These are phyloP conservation scores for Fusarium sp. DNA, from an alignment of 2,329 filamentous ascomycete genomes.

Conservation along the genomic window DNA sequence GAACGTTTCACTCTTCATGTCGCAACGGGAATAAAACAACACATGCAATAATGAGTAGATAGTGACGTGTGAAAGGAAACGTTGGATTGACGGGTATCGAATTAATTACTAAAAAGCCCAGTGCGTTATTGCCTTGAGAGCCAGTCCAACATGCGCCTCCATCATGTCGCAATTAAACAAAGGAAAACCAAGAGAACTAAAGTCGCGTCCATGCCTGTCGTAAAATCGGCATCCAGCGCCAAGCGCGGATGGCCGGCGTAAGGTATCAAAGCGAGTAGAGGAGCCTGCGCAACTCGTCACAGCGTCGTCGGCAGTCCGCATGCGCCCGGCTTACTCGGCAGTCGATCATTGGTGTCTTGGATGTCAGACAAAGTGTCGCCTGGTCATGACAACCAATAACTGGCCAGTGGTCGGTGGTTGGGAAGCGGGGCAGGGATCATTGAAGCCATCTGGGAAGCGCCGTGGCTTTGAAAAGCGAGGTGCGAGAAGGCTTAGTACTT, in stretches of 20 bases:
- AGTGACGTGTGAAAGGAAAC: slow-evolving; percentile 27
- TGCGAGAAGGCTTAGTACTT: slow-evolving; percentile 74
- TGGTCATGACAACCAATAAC: slow-evolving; percentile 30
- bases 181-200: slow-evolving; percentile 31
- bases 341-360: slow-evolving; percentile 39
- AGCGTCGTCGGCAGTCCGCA: slow-evolving; percentile 12
- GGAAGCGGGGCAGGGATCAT: slow-evolving; percentile 34
- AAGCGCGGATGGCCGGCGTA: slow-evolving; percentile 34
- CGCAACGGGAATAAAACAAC: background rate
- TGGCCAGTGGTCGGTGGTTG: slow-evolving; percentile 24
- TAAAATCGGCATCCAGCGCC: slow-evolving; percentile 40
- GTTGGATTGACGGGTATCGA: slow-evolving; percentile 51
- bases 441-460: slow-evolving; percentile 26
- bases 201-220: slow-evolving; percentile 35
- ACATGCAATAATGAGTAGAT: background rate
- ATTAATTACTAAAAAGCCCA: slow-evolving; percentile 50
- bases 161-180: slow-evolving; percentile 37
- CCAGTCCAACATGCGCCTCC: slow-evolving; percentile 46
- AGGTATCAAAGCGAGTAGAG: slow-evolving; percentile 39
- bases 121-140: slow-evolving; percentile 45
- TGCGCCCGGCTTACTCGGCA: slow-evolving; percentile 37
- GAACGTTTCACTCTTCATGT: background rate
- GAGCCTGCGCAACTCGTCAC: slow-evolving; percentile 31
- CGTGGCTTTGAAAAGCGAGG: slow-evolving; percentile 27
- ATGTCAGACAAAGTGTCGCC: slow-evolving; percentile 27